Base-by-base conservation (phyloP, 768 basidiomycete genomes). In the Hemileccinum rubropunctum region DNA sequence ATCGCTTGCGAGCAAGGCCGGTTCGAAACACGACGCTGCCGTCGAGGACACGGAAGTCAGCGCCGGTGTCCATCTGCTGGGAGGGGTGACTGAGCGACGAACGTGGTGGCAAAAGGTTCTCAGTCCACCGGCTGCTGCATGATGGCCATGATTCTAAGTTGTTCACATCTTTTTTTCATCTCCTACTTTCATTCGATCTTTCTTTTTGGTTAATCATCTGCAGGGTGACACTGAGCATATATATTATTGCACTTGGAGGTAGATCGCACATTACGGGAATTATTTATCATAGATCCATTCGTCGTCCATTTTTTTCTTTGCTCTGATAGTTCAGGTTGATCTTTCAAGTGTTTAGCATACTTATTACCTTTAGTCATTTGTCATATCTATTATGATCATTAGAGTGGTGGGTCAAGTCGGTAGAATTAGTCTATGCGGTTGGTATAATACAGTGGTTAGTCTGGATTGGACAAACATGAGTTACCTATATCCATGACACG, bases 31-130 rank as follows among this genome's bases (percentile, higher is more conserved):
- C n/a, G 45, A 54, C 5, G 40, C 45, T 14, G 39, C 27, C 4
- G 21, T 15, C 10, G 46, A 42, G 8, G 51, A 42, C 45, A 26
- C 42, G 12, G 33, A 20, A 1, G 7, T 41, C 28, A 44, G 50
- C 38, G 54, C 54, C 0, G 42, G 43, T 1, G 35, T 47, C 13
- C 52, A 17, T 34, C 27, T 41, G 6, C 27, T 38, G 15, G 27
- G 42, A 12, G 44, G 51, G 4, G 42, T 38, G 28, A 40, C 42
- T 9, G 67, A 63, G 40, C 66, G 56, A 21, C 58, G 63, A n/a
- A 50, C 53, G 17, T 67, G 65, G 65, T 67, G 65, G 65, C 62
- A 59, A 41, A 67, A 67, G 43, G 65, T 69, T 38, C 54, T 67
- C 15, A 54, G 44, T 41, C 32, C 58, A 13, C 64, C 61, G 6